Evolutionary conservation across 1,284 basidiomycete genomes (phyloP).

Genomic region (Fomitopsis betulina): DNA sequence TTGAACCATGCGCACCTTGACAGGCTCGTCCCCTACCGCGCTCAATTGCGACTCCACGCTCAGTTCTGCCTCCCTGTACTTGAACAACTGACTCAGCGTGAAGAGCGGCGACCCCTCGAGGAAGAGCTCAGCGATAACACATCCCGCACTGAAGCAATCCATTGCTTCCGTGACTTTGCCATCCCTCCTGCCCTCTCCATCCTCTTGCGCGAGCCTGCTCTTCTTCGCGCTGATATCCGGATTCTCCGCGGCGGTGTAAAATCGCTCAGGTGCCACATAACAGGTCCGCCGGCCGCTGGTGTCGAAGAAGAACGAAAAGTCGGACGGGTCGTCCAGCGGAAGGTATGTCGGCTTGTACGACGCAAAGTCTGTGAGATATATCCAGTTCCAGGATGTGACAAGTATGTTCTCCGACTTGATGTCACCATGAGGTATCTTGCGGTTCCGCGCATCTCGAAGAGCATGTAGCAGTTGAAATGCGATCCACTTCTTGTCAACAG

Average conservation of each 20-base stretch:
- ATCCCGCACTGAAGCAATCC: slow-evolving; percentile 97
- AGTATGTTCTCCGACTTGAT: slow-evolving; percentile 98
- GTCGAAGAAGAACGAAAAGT: slow-evolving; percentile 98
- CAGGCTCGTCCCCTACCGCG: slow-evolving; percentile 76
- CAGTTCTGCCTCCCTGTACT: slow-evolving; percentile 86
- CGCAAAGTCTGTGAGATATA: slow-evolving; percentile 95
- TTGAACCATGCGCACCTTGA: slow-evolving; percentile 56
- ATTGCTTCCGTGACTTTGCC: slow-evolving; percentile 91
- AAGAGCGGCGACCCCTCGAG: slow-evolving; percentile 93
- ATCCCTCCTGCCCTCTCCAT: slow-evolving; percentile 49
- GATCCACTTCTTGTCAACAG: slow-evolving; percentile 98
- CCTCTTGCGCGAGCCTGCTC: slow-evolving; percentile 42
- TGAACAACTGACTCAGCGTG: slow-evolving; percentile 93
- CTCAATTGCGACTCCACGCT: slow-evolving; percentile 73
- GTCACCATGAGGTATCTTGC: slow-evolving; percentile 91
- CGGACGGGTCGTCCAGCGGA: slow-evolving; percentile 94
- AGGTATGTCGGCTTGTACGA: slow-evolving; percentile 96
- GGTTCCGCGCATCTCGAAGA: slow-evolving; percentile 77
- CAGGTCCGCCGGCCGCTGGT: slow-evolving; percentile 91
- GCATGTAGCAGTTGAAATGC: slow-evolving; percentile 90
- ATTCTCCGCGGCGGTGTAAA: slow-evolving; percentile 73
- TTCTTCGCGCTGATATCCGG: slow-evolving; percentile 69
- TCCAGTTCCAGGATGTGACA: slow-evolving; percentile 94
- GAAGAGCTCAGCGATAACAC: slow-evolving; percentile 95
- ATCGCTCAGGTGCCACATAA: slow-evolving; percentile 95